Evolutionary conservation across 1,139 yeast genomes (phyloP), one percentile per base, ranked within the genome.

Genomic region (Nematodospora anomalae): DNA sequence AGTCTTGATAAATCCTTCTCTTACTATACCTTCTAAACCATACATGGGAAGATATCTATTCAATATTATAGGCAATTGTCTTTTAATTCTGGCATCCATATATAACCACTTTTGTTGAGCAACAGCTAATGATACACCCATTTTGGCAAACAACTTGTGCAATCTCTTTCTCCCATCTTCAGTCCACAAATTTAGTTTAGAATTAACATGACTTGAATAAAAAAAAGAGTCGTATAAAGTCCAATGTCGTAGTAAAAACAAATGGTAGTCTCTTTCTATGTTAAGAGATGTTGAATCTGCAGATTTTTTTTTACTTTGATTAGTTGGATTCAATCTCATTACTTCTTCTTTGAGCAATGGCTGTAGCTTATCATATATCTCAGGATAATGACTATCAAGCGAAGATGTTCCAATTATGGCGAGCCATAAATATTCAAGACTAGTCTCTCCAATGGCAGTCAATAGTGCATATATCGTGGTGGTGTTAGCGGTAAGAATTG

Each of bases 61-160:
- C 52, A 94, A 83, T 26, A 87, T 83, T 12, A 69, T 62, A 14
- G 84, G 83, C 23, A 94, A 63, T 43, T 80, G 83, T 41, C 82
- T 79, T 57, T 92, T 94, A 33, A 92, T 71, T 11, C 76, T 73
- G 32, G 86, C 76, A 54, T 89, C 95, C 82, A 90, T 80, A 57
- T 92, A 95, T 23, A 84, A 72, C 97, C 97, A 94, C 44, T 83
- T 81, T 59, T 94, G 97, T 51, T 83, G 85, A 1, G 97, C 95
- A 16, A 85, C 83, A 3, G 81, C 85, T 33, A 94, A 65, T 0
- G 97, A 83, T 4, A 94, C 84, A 6, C 98, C 98, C 97, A 94
- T 92, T 49, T 85, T 80, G 2, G 98, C 98, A 64, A 94, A 85
- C 74, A 94, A 72, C 51, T 89, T 89, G 56, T 90, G 95, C 33